Evolutionary conservation across 208 protist genomes (phyloP).

Genomic region (Trypanosomatidae sp.): DNA sequence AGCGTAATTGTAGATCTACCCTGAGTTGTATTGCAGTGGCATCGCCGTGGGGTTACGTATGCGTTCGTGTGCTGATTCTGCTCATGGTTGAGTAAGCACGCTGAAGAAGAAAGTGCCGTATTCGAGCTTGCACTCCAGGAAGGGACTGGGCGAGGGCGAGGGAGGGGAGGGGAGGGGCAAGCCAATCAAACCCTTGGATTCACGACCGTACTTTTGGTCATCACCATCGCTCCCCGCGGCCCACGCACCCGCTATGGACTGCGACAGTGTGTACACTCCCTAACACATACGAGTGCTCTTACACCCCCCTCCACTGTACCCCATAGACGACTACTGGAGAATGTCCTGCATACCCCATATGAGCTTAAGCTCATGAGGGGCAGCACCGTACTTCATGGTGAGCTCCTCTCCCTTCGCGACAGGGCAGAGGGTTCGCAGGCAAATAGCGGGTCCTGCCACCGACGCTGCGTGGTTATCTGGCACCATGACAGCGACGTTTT

Average conservation of each 20-base stretch:
- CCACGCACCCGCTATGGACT: neutral
- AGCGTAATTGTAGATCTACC: neutral
- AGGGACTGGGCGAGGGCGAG: neutral
- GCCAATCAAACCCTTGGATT: neutral
- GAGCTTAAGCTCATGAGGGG: slow-evolving; percentile 55
- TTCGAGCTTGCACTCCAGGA: neutral
- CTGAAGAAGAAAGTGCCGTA: neutral
- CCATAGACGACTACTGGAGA: slow-evolving; percentile 20
- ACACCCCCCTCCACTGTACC: no score
- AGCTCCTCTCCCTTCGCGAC: slow-evolving; percentile 78
- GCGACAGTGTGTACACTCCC: neutral
- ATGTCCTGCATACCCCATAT: slow-evolving; percentile 81
- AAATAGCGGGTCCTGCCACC: slow-evolving; percentile 54
- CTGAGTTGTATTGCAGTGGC: no score
- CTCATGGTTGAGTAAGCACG: neutral
- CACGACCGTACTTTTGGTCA: neutral
- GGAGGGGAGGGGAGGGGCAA: neutral
- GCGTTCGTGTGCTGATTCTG: neutral
- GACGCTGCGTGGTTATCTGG: slow-evolving; percentile 27
- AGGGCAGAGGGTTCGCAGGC: slow-evolving; percentile 65
- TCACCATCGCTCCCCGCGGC: neutral
- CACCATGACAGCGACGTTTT: slow-evolving; percentile 89
- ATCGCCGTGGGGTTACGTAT: no score
- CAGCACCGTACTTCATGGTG: slow-evolving; percentile 74
- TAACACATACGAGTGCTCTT: neutral